Evolutionary conservation across 1,284 basidiomycete species (phyloP).

Genomic region (Boletus smithii): DNA sequence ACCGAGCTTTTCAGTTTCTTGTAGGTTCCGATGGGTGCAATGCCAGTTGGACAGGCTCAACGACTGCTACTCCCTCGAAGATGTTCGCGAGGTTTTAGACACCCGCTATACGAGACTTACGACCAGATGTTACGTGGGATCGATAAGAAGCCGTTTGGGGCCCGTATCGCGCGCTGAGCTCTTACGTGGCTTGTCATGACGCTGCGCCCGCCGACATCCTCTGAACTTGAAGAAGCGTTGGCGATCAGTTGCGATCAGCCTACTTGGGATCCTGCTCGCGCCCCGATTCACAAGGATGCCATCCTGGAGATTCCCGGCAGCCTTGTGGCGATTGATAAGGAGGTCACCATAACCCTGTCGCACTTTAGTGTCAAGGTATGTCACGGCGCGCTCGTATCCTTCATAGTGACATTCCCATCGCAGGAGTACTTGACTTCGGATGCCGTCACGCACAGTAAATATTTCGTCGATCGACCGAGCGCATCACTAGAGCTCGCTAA

Average conservation of each 20-base stretch:
- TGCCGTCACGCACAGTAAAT: background rate
- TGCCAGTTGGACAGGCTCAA: conserved; percentile 9
- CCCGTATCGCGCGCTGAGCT: background rate
- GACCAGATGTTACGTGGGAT: conserved; percentile 1
- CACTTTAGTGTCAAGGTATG: background rate
- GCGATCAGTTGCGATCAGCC: background rate
- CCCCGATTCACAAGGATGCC: background rate
- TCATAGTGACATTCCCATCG: too few species aligned
- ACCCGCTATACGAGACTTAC: conserved; percentile 9
- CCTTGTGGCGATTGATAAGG: background rate
- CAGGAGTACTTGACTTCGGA: background rate
- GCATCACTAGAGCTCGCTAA: background rate
- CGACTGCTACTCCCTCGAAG: background rate
- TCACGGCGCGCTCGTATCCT: too few species aligned
- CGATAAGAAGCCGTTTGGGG: background rate
- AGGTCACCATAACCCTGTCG: background rate
- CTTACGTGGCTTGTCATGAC: conserved; percentile 4
- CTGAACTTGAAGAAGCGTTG: background rate
- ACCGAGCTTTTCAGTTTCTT: too few species aligned
- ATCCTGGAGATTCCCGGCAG: conserved; percentile 3
- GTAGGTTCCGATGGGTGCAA: conserved; percentile 17
- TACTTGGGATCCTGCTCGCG: background rate
- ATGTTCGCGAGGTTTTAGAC: background rate
- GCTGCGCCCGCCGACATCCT: background rate
- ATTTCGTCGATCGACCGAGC: background rate